Base-by-base conservation (phyloP, 2,329 filamentous ascomycete species). In the Cladosporium oxysporum region DNA sequence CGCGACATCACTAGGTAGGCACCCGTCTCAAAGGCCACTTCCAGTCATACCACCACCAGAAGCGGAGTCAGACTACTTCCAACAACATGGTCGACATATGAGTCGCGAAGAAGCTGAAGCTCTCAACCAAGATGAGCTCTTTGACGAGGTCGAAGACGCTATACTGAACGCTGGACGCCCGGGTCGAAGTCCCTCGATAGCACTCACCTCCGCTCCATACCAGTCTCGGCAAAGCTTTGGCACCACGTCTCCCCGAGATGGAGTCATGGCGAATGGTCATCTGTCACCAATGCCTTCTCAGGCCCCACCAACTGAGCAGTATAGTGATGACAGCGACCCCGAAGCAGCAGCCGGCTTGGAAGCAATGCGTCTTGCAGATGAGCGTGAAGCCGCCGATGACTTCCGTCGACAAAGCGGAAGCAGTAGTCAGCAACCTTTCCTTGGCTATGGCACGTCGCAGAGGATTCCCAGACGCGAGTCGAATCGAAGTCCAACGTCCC, bases 311-410 rank as follows among this genome's bases (percentile, higher is more conserved):
- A 80, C 79, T 67, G 79, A 61, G 12, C 69, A 80, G 6, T 84
- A 84, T 71, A 83, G 83, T 68, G 90, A 94, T 64, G 92, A 96
- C 59, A 96, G 92, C 74, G 94, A 98, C 74, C 88, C 91, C 0
- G 94, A 97, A 77, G 94, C 91, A 23, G 89, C 90, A 47, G 92
- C 92, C 67, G 94, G 95, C 18, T 81, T 96, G 61, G 86, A 91
- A 75, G 93, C 93, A 70, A 88, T 98, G 85, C 88, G 88, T 66
- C 87, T 93, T 79, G 93, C 92, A 5, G 92, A 96, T 68, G 87
- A 92, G 76, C 84, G 88, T 75, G 91, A 96, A 67, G 87, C 88
- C 60, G 83, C 79, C 6, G 83, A 85, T 53, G 83, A 84, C 67
- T 81, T 79, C 23, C 87, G 88, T 59, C 83, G 86, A 66, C 85